A percentile compares a stretch with the other conserved stretches of the same genome.
phyloP scores from a whole-genome alignment of 1,284 basidiomycete species.

The Tilletia caries region DNA sequence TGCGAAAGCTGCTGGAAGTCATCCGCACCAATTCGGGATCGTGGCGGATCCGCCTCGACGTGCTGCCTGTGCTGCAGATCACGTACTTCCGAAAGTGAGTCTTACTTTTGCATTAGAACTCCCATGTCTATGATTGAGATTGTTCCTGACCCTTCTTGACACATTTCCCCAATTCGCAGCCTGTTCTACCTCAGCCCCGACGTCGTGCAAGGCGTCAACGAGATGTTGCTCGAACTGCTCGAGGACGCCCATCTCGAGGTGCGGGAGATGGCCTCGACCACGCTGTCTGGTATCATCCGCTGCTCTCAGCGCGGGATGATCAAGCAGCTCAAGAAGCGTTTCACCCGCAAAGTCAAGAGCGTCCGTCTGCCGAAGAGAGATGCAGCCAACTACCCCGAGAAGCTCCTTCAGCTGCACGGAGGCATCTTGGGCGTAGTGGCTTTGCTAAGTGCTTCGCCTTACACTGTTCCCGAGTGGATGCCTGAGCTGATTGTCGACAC shows the following conservation, averaged over 20 bases:
- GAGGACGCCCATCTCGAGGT: conserved; percentile 48
- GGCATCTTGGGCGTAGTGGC: conserved; percentile 82
- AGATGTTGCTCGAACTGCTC: conserved; percentile 41
- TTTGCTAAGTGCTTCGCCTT: conserved; percentile 74
- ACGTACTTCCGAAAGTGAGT: conserved; percentile 50
- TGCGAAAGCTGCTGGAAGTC: conserved; percentile 38
- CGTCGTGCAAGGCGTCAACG: conserved; percentile 34
- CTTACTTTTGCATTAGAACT: conserved; percentile 46
- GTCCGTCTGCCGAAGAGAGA: conserved; percentile 58
- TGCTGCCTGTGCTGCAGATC: conserved; percentile 48
- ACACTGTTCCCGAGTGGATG: conserved; percentile 78
- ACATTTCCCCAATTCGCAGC: conserved; percentile 50
- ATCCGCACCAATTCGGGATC: conserved; percentile 31
- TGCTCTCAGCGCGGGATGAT: conserved; percentile 89
- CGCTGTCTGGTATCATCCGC: conserved; percentile 81
- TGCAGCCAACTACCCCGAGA: conserved; percentile 68
- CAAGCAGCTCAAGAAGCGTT: conserved; percentile 61
- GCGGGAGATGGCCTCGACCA: conserved; percentile 55
- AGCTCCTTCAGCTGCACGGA: conserved; percentile 75
- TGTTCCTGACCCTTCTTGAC: conserved; percentile 44
- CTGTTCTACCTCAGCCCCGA: conserved; percentile 40
- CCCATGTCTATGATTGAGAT: too few species aligned
- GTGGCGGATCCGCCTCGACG: conserved; percentile 49
- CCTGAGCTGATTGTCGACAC: conserved; percentile 67
- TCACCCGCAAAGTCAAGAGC: conserved; percentile 49